phyloP scores from a whole-genome alignment of 495 filamentous ascomycete genomes.

The Podospora fimiseda region DNA sequence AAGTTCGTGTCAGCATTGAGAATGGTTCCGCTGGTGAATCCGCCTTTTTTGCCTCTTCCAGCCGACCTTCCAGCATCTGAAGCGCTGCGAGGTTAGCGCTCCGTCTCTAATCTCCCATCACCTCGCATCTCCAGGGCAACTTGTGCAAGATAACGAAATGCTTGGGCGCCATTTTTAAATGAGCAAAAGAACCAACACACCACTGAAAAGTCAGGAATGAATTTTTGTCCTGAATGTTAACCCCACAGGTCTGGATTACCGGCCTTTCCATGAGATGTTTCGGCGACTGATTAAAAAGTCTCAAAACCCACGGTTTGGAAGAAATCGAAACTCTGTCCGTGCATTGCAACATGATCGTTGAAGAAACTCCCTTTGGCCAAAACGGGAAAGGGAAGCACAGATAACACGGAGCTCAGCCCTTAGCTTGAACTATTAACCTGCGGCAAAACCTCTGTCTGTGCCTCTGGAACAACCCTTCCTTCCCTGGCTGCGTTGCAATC shows the following conservation, averaged over 20 bases:
- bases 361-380: no score
- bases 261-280: not conserved
- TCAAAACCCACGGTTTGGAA: not conserved
- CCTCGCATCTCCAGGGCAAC: no score
- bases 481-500: not conserved
- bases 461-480: not conserved
- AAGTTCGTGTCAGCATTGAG: not conserved
- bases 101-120: not conserved
- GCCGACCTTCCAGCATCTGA: no score
- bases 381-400: no score
- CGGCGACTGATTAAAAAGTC: slow-evolving; percentile 12
- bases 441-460: slow-evolving; percentile 12
- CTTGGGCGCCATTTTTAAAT: no score
- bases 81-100: no score
- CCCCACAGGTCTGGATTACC: slow-evolving; percentile 14
- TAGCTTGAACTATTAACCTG: slow-evolving; percentile 14
- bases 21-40: not conserved
- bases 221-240: slow-evolving; percentile 8
- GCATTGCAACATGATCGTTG: not conserved
- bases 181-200: not conserved
- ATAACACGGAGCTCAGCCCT: slow-evolving; percentile 2
- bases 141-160: no score
- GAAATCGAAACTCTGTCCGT: not conserved
- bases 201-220: not conserved
- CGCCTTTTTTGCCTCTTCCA: not conserved